Conservation (phyloP, 1,139 yeast genomes). For the Geotrichum siamense region DNA sequence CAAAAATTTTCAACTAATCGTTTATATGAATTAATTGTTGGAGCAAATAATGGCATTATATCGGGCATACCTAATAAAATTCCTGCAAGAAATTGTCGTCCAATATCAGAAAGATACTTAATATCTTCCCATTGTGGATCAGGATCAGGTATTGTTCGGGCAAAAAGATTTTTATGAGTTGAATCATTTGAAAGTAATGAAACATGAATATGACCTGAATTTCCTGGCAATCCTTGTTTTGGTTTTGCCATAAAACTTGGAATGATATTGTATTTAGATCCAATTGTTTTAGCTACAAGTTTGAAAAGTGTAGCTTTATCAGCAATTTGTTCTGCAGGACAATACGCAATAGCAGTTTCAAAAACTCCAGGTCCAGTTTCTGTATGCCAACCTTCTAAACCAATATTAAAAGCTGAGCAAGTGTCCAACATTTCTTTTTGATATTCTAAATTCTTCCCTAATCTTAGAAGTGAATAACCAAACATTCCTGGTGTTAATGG, state of each 20-base stretch:
- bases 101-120: constrained; percentile 29
- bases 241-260: constrained; percentile 40
- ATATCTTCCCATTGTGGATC: constrained; percentile 31
- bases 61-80: constrained; percentile 33
- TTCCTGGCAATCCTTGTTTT: constrained; percentile 34
- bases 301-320: constrained; percentile 35
- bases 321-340: constrained; percentile 31
- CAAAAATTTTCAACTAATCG: constrained; percentile 37
- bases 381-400: constrained; percentile 36
- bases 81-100: constrained; percentile 35
- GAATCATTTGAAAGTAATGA: constrained; percentile 26
- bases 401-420: constrained; percentile 26
- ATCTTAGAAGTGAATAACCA: constrained; percentile 35
- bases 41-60: constrained; percentile 36
- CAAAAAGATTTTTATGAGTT: constrained; percentile 30
- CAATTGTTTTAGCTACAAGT: constrained; percentile 31
- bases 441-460: constrained; percentile 30
- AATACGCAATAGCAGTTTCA: constrained; percentile 35
- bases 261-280: constrained; percentile 29
- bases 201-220: constrained; percentile 36
- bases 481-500: constrained; percentile 36
- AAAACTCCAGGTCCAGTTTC: constrained; percentile 39
- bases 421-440: constrained; percentile 30
- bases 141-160: constrained; percentile 27
- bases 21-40: constrained; percentile 36